Conservation (phyloP, 1,139 yeast species). For the Hansenula lynferdii region DNA sequence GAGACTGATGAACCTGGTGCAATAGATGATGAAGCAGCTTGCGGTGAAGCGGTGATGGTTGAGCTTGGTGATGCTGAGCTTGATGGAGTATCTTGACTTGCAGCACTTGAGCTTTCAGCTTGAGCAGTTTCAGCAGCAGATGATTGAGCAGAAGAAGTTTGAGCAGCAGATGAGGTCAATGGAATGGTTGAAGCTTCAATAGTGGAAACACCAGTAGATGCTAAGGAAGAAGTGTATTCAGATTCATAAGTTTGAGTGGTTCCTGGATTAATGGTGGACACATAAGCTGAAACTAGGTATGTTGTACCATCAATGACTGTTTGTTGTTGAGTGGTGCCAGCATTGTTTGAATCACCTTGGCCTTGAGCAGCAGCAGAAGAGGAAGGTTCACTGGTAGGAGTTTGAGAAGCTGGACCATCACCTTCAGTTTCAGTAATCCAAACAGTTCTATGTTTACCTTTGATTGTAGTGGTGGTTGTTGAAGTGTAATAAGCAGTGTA, state of each 20-base stretch:
- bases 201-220: slow-evolving; percentile 13
- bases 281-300: slow-evolving; percentile 17
- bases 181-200: slow-evolving; percentile 3
- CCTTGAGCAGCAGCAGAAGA: neutral
- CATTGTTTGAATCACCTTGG: neutral
- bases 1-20: slow-evolving; percentile 14
- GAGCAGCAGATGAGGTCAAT: slow-evolving; percentile 6
- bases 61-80: slow-evolving; percentile 16
- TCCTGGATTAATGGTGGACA: slow-evolving; percentile 21
- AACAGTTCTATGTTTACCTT: slow-evolving; percentile 18
- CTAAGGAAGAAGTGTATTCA: slow-evolving; percentile 16
- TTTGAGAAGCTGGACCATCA: neutral
- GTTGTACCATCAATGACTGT: slow-evolving; percentile 25
- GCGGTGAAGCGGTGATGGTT: slow-evolving; percentile 6
- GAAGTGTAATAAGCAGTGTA: slow-evolving; percentile 18
- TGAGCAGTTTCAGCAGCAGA: slow-evolving; percentile 24
- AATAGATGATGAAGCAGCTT: slow-evolving; percentile 13
- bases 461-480: slow-evolving; percentile 16
- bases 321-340: slow-evolving; percentile 6
- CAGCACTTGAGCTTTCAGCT: too few relatives aligned
- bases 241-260: slow-evolving; percentile 18
- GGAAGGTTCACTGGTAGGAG: slow-evolving; percentile 2
- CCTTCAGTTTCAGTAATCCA: slow-evolving; percentile 21
- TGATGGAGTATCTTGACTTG: slow-evolving; percentile 22
- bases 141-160: slow-evolving; percentile 18